These are phyloP conservation scores for Globisporangium cylindrosporum DNA, from an alignment of 352 stramenopile species.

Conservation along the genomic window DNA sequence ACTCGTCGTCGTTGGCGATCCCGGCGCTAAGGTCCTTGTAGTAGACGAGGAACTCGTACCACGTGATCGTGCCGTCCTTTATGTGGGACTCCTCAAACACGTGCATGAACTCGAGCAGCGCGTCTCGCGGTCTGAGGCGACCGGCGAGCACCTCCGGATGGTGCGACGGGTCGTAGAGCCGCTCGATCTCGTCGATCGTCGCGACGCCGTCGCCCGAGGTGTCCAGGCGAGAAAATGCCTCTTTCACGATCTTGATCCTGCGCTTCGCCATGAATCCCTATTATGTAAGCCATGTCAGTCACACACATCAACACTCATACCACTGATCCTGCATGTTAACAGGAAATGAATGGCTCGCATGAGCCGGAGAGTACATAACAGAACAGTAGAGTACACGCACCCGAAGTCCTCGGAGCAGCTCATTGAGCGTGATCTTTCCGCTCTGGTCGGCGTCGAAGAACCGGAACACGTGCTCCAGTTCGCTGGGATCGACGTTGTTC, in stretches of 20 bases:
- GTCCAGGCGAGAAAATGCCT: constrained; percentile 79
- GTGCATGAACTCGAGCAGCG: constrained; percentile 80
- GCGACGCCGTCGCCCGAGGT: constrained; percentile 57
- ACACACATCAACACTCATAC: background rate
- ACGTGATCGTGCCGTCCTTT: constrained; percentile 61
- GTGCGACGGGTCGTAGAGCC: constrained; percentile 71
- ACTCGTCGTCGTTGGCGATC: constrained; percentile 83
- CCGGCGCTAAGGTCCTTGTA: constrained; percentile 87
- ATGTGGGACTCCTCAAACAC: constrained; percentile 49
- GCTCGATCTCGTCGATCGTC: constrained; percentile 71
- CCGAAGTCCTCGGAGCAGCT: constrained; percentile 86
- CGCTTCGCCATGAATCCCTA: constrained; percentile 77
- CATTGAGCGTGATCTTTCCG: constrained; percentile 83
- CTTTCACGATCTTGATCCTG: constrained; percentile 77
- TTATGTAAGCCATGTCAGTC: background rate
- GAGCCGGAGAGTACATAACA: background rate
- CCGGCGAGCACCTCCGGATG: constrained; percentile 81
- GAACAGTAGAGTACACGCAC: constrained; percentile 24
- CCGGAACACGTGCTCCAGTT: constrained; percentile 57
- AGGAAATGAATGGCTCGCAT: background rate
- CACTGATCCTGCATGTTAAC: background rate
- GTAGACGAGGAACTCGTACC: constrained; percentile 87
- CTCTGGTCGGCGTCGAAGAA: constrained; percentile 83
- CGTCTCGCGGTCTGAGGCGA: constrained; percentile 50
- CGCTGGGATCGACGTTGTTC: constrained; percentile 26